Evolutionary conservation across 2,329 filamentous ascomycete genomes (phyloP).

Genomic region (Mycosphaerella sp.): DNA sequence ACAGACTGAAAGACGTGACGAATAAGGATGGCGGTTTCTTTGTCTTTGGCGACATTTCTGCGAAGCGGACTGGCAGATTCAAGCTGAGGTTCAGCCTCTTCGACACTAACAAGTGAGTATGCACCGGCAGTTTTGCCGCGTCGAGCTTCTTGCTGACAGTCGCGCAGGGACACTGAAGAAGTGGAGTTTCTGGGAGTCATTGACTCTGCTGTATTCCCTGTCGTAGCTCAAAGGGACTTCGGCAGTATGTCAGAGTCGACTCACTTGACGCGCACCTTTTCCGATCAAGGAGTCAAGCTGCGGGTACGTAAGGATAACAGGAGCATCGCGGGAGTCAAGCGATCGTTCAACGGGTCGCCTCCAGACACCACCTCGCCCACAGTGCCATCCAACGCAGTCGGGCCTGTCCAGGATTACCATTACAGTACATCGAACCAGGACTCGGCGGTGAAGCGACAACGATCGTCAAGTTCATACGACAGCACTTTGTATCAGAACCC

Average conservation of each 20-base stretch:
- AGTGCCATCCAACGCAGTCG: slow-evolving; percentile 14
- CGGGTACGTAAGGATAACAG: slow-evolving; percentile 77
- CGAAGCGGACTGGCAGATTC: slow-evolving; percentile 66
- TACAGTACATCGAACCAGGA: slow-evolving; percentile 17
- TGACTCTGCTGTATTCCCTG: slow-evolving; percentile 60
- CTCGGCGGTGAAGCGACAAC: slow-evolving; percentile 24
- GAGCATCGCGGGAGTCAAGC: slow-evolving; percentile 19
- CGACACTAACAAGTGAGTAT: slow-evolving; percentile 57
- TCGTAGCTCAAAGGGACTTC: slow-evolving; percentile 55
- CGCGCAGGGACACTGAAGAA: slow-evolving; percentile 31
- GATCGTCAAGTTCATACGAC: slow-evolving; percentile 26
- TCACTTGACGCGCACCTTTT: slow-evolving; percentile 71
- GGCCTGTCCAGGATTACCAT: slow-evolving; percentile 20
- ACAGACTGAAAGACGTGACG: slow-evolving; percentile 64
- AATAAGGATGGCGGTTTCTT: slow-evolving; percentile 70
- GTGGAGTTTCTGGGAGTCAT: slow-evolving; percentile 50
- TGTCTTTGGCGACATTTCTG: slow-evolving; percentile 82
- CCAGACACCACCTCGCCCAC: slow-evolving; percentile 20
- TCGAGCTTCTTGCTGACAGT: slow-evolving; percentile 1
- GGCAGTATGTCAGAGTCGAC: slow-evolving; percentile 78
- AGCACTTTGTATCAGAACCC: slow-evolving; percentile 17
- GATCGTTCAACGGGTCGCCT: slow-evolving; percentile 18
- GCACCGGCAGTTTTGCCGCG: neutral
- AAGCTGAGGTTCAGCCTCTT: slow-evolving; percentile 72
- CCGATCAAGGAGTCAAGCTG: slow-evolving; percentile 78